Percentiles rank a stretch among this genome's conserved stretches.
phyloP scores from a whole-genome alignment of 371 early-diverging fungal species.

The Mucor sp. region DNA sequence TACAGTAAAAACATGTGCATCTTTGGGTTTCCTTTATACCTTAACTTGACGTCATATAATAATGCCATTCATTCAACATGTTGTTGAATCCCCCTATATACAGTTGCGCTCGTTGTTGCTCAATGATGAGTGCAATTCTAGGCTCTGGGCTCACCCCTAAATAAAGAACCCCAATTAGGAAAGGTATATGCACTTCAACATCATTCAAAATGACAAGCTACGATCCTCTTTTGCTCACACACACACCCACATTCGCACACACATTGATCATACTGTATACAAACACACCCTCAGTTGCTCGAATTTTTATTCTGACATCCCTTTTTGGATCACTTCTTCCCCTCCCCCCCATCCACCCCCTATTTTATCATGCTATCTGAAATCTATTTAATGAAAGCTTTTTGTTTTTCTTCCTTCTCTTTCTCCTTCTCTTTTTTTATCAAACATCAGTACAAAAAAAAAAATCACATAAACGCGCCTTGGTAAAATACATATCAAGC shows the following conservation, averaged over 20 bases:
- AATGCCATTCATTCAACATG: conserved; percentile 1
- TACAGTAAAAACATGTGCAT: not conserved
- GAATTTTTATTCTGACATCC: not conserved
- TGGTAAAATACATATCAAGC: not conserved
- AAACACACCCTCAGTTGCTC: not conserved
- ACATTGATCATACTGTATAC: not conserved
- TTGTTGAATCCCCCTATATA: not conserved
- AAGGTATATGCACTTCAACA: conserved; percentile 13
- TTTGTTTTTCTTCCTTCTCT: not conserved
- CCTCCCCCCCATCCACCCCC: conserved; percentile 1
- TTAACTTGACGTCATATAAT: not conserved
- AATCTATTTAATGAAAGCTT: conserved; percentile 4
- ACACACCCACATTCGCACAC: not conserved
- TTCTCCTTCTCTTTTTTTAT: not conserved
- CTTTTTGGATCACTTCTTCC: not conserved
- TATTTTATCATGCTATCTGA: conserved; percentile 1
- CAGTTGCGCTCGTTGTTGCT: not conserved
- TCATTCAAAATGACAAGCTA: conserved; percentile 20
- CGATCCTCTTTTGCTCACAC: conserved; percentile 1
- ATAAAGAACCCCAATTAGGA: not conserved
- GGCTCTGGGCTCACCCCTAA: not conserved
- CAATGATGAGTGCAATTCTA: conserved; percentile 4
- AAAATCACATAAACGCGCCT: conserved; percentile 4
- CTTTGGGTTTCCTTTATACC: not conserved
- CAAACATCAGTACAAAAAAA: not conserved